Base-by-base conservation (phyloP, 352 stramenopile species). In the Globisporangium barbulae region DNA sequence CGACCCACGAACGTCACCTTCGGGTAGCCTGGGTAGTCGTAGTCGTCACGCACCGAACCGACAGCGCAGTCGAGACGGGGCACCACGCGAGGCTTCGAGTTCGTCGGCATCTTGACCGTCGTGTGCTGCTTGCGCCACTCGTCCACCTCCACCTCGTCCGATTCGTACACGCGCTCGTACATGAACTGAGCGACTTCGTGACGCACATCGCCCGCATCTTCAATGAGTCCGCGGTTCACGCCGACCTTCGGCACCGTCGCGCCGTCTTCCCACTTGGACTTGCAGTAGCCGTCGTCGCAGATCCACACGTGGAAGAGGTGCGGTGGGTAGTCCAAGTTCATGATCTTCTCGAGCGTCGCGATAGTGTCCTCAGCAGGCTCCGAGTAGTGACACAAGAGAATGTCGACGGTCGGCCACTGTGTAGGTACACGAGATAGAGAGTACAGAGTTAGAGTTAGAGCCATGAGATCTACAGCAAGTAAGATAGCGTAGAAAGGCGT, bases 341-440 rank as follows among this genome's bases (percentile, higher is more conserved):
- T 85, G 57, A 88, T 89, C 54, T 85, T 86, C 48, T 89, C 77
- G 10, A 91, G 64, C 59, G 84, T 93, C 10, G 79, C 78, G 56
- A 90, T 89, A 33, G 84, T 89, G 56, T 91, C 84, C 48, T 93
- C 84, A 0, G 82, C 80, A 19, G 84, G 84, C 53, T 93, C 84
- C 10, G 81, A 67, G 64, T 93, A 93, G 64, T 90, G 84, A 65
- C 79, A 89, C 25, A 93, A 61, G 62, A 93, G 61, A 30, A 93
- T 89, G 61, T 93, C 84, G 21, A 93, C 81, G 4, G 82, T 88
- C n/a, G 84, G 84, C 82, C 82, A 91, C 74, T 63, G 33, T 48
- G 47, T 17, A 44, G 13, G 35, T 28, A 28, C 25, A 28, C 25
- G 9, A 17, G 15, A 55, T 25, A 57, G 21, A 4, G 39, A 55